Base-by-base conservation (phyloP, 768 basidiomycete genomes). In the Cystoderma amianthinum region DNA sequence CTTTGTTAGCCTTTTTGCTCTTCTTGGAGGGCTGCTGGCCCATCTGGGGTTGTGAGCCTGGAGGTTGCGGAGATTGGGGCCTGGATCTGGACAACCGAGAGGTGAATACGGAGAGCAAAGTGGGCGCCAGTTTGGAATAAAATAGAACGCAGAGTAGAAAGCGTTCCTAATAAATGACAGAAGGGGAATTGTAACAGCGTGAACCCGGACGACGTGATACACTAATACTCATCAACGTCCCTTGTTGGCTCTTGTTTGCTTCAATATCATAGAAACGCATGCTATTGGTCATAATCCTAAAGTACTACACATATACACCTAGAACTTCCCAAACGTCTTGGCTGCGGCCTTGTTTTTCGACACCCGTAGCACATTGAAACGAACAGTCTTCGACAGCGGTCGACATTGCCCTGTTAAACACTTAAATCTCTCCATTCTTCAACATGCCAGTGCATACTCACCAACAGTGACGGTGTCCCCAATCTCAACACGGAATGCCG, bases 321-420 rank as follows among this genome's bases (percentile, higher is more conserved):
- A 92, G 74, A 97, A 98, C 81, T 97, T 97, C 70, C 80, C 78
- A 72, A 98, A 98, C 39, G 86, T 72, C 76, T 95, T 96, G 44
- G 80, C 65, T 23, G 90, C 61, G 9, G 90, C 91, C 80, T 93
- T 94, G 81, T 69, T 93, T 82, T 86, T 91, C 50, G 81, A 63
- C 64, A 99, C 95, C 57, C 94, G 86, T 61, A 98, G 67, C 44
- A 99, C 96, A 69, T 99, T 99, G 85, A 99, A 99, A 38, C 96
- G 89, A 57, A 97, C 91, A 23, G 95, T 98, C 71, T 99, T 99
- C 47, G 96, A 98, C 57, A 98, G 69, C 54, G 96, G 96, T 62
- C 96, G 86, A 76, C 96, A 99, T 80, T 99, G 96, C 24, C 93
- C 92, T 92, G 54, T 34, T n/a, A n/a, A n/a, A n/a, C n/a, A n/a